A percentile compares a stretch with the other conserved stretches of the same genome.
These are phyloP conservation scores for Heterobasidion irregulare DNA, from an alignment of 1,284 basidiomycete genomes.

Conservation along the genomic window DNA sequence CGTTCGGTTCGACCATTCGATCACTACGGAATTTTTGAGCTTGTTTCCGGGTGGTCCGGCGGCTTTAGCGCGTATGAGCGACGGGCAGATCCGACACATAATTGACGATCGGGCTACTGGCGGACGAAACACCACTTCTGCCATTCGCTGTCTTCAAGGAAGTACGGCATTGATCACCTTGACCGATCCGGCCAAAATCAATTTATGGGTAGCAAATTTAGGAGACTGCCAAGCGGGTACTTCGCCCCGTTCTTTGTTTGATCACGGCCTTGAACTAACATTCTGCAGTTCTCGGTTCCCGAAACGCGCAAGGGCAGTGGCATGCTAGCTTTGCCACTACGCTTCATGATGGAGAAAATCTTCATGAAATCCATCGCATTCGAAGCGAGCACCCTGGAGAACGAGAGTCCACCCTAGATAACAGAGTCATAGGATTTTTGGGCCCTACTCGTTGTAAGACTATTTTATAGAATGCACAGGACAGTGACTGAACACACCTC, in stretches of 20 bases:
- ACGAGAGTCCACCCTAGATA: slow-evolving; percentile 34
- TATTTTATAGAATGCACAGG: not conserved
- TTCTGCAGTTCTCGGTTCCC: slow-evolving; percentile 38
- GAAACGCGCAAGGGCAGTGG: slow-evolving; percentile 30
- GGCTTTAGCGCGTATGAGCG: slow-evolving; percentile 14
- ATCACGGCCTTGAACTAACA: not conserved
- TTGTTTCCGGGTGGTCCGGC: slow-evolving; percentile 31
- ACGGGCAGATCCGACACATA: slow-evolving; percentile 17
- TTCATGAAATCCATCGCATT: slow-evolving; percentile 38
- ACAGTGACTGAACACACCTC: not conserved
- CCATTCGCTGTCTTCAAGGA: slow-evolving; percentile 48
- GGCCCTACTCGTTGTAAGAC: slow-evolving; percentile 55
- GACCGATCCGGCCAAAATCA: slow-evolving; percentile 37
- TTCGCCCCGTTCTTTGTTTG: not conserved
- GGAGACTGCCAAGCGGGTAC: slow-evolving; percentile 59
- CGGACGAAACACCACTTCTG: slow-evolving; percentile 20
- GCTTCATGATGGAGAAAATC: slow-evolving; percentile 49
- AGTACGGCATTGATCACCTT: slow-evolving; percentile 53
- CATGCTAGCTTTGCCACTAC: slow-evolving; percentile 33
- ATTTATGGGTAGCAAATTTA: slow-evolving; percentile 60
- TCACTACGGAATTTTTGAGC: slow-evolving; percentile 35
- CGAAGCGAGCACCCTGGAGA: slow-evolving; percentile 48
- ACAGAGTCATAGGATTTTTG: slow-evolving; percentile 55
- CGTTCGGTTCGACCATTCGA: slow-evolving; percentile 30
- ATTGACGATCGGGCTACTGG: slow-evolving; percentile 17